Base-by-base conservation (phyloP, 2,329 filamentous ascomycete genomes). In the Aspergillus intermedius region DNA sequence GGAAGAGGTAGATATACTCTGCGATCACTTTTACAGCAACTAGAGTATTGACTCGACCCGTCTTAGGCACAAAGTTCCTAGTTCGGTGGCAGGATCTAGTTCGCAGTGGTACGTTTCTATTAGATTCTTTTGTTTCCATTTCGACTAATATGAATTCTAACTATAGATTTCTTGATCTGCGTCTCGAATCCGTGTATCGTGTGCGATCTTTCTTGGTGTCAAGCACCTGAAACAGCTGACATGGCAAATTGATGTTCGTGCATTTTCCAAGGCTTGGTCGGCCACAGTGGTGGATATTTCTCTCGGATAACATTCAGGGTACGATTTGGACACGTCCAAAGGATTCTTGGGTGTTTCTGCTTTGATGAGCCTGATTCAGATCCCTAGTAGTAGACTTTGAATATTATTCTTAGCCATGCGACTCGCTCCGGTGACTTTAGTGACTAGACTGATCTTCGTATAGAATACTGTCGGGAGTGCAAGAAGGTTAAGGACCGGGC, bases 401-500 rank as follows among this genome's bases (percentile, higher is more conserved):
- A 40, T 40, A 40, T 22, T 21, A 40, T 40, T 22, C 2, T 40
- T 37, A 37, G 12, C 25, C 25, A 10, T 3, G 10, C 10, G 10
- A 30, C 25, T 10, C 10, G 25, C 4, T 12, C 13, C n/a, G 17
- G 34, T 34, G 30, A 34, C 30, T 22, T 22, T 22, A 22, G 21
- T 22, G 21, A 22, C 21, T 5, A 22, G 21, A 22, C 21, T 22
- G 21, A 22, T 22, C 21, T 22, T 22, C 21, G 21, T 22, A 22
- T 30, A 30, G 25, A 12, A 12, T 30, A 30, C 25, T 30, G 25
- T 30, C 25, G 3, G 25, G 2, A 12, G 4, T 30, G 8, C 6
- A 7, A 25, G 8, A 3, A 21, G 37, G 17, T 65, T 59, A 67
- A 49, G 61, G 61, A 9, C 61, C 65, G 1, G 65, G 63, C 3